Conservation (phyloP, 2,329 filamentous ascomycete species). For the Aciculosporium take region DNA sequence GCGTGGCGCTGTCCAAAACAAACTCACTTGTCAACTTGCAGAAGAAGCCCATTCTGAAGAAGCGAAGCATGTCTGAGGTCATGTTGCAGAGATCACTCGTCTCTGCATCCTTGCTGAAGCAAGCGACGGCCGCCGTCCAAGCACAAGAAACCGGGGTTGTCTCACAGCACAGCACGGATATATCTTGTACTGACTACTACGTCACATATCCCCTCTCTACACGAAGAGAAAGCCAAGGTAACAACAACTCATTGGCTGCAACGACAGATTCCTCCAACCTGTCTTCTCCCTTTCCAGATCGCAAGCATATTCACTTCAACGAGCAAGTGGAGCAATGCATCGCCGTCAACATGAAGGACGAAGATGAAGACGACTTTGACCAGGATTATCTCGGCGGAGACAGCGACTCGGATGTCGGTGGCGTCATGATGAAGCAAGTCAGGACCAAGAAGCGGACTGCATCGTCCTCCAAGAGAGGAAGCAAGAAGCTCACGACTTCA, state of each 20-base stretch:
- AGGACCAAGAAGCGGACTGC: slow-evolving; percentile 42
- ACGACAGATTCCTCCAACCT: slow-evolving; percentile 60
- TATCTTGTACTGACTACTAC: slow-evolving; percentile 57
- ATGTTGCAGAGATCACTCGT: slow-evolving; percentile 86
- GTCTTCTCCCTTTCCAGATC: slow-evolving; percentile 46
- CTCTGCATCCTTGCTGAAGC: slow-evolving; percentile 75
- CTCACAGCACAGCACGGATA: slow-evolving; percentile 41
- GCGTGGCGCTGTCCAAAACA: slow-evolving; percentile 34
- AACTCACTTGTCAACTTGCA: slow-evolving; percentile 49
- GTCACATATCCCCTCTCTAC: slow-evolving; percentile 50
- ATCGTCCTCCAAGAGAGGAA: slow-evolving; percentile 26
- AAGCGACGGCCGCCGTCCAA: slow-evolving; percentile 74
- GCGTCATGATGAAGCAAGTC: slow-evolving; percentile 70
- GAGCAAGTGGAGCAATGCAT: slow-evolving; percentile 94
- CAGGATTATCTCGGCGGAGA: slow-evolving; percentile 39
- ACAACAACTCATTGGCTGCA: slow-evolving; percentile 45
- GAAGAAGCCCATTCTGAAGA: slow-evolving; percentile 91
- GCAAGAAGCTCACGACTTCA: slow-evolving; percentile 27
- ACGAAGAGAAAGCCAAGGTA: slow-evolving; percentile 45
- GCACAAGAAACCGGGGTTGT: slow-evolving; percentile 53
- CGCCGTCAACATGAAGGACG: slow-evolving; percentile 74
- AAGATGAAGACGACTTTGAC: slow-evolving; percentile 57
- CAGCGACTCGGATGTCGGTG: slow-evolving; percentile 61
- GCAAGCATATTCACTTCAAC: slow-evolving; percentile 90
- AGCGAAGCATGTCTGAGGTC: slow-evolving; percentile 87